Percentiles rank a stretch among this genome's conserved stretches.
These are phyloP conservation scores for Cryphonectria parasitica DNA, from an alignment of 2,329 filamentous ascomycete species.

Conservation along the genomic window DNA sequence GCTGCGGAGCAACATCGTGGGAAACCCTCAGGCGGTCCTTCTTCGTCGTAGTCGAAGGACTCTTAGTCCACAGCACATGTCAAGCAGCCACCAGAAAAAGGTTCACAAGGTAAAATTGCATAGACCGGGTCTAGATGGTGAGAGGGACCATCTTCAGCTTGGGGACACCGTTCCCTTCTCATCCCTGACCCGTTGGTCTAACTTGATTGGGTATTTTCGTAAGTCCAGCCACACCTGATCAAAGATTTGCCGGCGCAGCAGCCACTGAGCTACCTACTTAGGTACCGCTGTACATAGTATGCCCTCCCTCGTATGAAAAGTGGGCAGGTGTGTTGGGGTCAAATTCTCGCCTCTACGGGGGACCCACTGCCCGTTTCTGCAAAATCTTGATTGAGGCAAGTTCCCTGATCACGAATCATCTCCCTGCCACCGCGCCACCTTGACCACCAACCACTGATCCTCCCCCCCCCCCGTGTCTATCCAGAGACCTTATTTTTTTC, in stretches of 20 bases:
- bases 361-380: background rate
- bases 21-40: background rate
- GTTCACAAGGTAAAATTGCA: background rate
- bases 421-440: constrained; percentile 16
- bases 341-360: background rate
- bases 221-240: background rate
- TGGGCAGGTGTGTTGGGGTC: background rate
- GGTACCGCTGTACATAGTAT: background rate
- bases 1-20: background rate
- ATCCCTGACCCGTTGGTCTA: background rate
- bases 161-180: background rate
- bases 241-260: background rate
- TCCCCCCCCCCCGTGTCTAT: constrained; percentile 17
- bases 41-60: background rate
- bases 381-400: constrained; percentile 17
- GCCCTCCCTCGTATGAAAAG: background rate
- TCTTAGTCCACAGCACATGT: too few species aligned
- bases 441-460: constrained; percentile 18
- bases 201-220: background rate
- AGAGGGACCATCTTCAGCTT: background rate
- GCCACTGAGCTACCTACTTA: background rate
- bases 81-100: background rate
- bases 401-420: constrained; percentile 15
- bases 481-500: constrained; percentile 1
- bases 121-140: background rate